Conservation (phyloP, 2,329 filamentous ascomycete species). For the Trichophyton mentagrophytes region DNA sequence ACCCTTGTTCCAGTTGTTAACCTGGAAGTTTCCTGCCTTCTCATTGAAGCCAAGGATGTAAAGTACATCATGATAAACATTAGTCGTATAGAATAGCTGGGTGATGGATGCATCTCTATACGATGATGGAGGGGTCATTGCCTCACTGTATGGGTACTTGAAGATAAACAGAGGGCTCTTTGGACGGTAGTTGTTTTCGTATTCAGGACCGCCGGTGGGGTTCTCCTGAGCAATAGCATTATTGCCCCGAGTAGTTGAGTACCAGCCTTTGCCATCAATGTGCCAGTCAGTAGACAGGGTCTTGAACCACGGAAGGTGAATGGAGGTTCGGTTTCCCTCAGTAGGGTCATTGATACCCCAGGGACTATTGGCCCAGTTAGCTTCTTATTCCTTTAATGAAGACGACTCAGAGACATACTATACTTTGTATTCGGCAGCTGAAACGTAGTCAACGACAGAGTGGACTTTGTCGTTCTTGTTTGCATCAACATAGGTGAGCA, state of each 20-base stretch:
- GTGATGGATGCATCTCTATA: constrained; percentile 11
- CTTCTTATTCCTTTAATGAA: neutral
- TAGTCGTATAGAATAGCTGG: constrained; percentile 11
- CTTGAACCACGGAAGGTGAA: constrained; percentile 7
- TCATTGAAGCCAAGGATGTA: constrained; percentile 12
- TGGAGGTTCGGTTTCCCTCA: constrained; percentile 4
- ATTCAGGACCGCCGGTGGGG: constrained; percentile 6
- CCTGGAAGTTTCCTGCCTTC: constrained; percentile 11
- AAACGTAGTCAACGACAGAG: constrained; percentile 9
- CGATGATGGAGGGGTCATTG: constrained; percentile 6
- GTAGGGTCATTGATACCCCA: constrained; percentile 12
- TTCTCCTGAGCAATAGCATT: constrained; percentile 11
- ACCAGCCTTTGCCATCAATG: constrained; percentile 4
- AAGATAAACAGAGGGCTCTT: constrained; percentile 7
- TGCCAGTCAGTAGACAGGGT: constrained; percentile 7
- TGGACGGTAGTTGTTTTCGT: constrained; percentile 12
- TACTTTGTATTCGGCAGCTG: constrained; percentile 8
- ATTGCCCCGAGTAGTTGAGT: constrained; percentile 11
- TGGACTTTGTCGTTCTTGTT: constrained; percentile 9
- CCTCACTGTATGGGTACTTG: constrained; percentile 8
- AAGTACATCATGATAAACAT: constrained; percentile 9
- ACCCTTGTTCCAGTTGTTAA: constrained; percentile 9
- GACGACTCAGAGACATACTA: constrained; percentile 7
- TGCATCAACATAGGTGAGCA: constrained; percentile 11
- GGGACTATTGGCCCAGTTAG: neutral